These are phyloP conservation scores for Ballota nigra DNA, from an alignment of 257 asterid species.

Conservation along the genomic window DNA sequence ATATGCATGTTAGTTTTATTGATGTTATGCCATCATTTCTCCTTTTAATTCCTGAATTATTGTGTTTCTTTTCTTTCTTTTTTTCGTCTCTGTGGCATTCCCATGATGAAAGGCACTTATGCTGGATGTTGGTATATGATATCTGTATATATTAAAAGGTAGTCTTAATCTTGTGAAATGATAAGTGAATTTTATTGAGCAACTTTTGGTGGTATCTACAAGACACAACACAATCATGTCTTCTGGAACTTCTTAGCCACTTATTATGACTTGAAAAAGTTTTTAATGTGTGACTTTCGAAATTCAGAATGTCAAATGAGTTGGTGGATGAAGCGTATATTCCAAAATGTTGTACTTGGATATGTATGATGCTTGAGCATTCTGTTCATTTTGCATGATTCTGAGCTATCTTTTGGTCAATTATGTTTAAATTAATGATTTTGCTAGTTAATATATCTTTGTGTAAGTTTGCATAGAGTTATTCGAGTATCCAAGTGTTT, in stretches of 20 bases:
- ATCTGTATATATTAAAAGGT: neutral
- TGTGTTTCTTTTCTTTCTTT: neutral
- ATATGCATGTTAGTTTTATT: constrained; percentile 12
- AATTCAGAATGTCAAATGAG: neutral
- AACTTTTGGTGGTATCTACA: neutral
- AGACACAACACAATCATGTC: neutral
- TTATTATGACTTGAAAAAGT: neutral
- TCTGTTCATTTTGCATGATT: constrained; percentile 16
- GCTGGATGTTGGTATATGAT: neutral
- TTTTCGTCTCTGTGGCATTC: neutral
- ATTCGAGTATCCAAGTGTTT: neutral
- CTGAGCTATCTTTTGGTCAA: neutral
- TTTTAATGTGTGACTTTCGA: neutral
- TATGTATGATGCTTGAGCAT: neutral
- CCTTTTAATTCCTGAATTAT: neutral
- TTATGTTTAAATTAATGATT: neutral
- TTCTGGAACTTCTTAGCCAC: neutral
- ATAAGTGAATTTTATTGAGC: constrained; percentile 13
- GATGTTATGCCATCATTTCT: neutral
- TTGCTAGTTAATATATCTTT: constrained; percentile 4
- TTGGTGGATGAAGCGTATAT: neutral
- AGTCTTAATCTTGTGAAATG: constrained; percentile 4
- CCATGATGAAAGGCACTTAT: neutral
- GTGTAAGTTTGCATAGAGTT: neutral
- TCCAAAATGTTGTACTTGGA: constrained; percentile 8